phyloP scores from a whole-genome alignment of 805 yeast species.

The Candida loeiensis region DNA sequence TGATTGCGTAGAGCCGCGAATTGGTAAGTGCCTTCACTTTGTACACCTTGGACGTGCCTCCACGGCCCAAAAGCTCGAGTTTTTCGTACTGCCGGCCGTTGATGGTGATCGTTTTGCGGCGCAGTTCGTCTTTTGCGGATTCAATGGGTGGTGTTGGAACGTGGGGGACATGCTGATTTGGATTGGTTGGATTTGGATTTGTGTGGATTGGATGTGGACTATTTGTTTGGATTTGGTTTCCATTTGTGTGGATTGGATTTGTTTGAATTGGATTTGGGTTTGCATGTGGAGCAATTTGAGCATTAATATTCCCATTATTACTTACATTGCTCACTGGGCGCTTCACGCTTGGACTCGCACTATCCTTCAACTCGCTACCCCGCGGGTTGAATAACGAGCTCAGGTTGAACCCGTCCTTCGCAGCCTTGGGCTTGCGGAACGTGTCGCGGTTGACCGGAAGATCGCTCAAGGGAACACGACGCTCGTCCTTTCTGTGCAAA shows the following conservation, averaged over 20 bases:
- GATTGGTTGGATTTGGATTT: too few relatives aligned
- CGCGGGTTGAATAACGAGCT: not conserved
- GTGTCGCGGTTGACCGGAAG: slow-evolving; percentile 17
- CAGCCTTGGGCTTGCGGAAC: slow-evolving; percentile 34
- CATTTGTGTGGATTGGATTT: too few relatives aligned
- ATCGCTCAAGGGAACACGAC: slow-evolving; percentile 18
- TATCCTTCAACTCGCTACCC: too few relatives aligned
- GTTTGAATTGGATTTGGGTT: too few relatives aligned
- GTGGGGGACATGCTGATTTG: too few relatives aligned
- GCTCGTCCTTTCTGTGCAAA: slow-evolving; percentile 1
- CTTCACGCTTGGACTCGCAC: too few relatives aligned
- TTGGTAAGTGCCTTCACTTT: slow-evolving; percentile 56
- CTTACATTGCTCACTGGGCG: too few relatives aligned
- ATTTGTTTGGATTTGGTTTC: too few relatives aligned
- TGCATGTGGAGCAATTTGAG: too few relatives aligned
- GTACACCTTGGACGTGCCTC: slow-evolving; percentile 90
- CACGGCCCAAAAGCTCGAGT: slow-evolving; percentile 78
- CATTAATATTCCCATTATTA: too few relatives aligned
- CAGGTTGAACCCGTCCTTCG: not conserved
- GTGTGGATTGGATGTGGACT: too few relatives aligned
- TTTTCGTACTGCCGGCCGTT: slow-evolving; percentile 68
- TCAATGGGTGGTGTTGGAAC: not conserved
- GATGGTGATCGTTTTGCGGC: slow-evolving; percentile 29
- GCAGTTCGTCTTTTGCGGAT: slow-evolving; percentile 13
- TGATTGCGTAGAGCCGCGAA: slow-evolving; percentile 69